A percentile compares a stretch with the other conserved stretches of the same genome.
Conservation (phyloP, 139 green algal species). For the Tetraselmis chui region DNA sequence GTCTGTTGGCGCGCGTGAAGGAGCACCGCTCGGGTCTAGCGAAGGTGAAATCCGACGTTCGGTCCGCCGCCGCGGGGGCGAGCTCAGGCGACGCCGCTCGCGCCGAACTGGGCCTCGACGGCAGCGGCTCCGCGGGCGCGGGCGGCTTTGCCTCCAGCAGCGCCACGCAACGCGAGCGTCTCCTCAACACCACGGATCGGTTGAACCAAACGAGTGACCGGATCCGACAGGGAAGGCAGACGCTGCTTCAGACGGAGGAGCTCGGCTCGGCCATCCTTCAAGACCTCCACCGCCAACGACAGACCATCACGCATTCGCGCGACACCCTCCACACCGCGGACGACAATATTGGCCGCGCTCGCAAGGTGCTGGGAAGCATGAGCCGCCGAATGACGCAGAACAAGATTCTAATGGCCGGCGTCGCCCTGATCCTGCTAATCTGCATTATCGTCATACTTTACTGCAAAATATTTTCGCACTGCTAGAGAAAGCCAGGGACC, state of each 20-base stretch:
- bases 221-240: conserved; percentile 67
- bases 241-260: conserved; percentile 87
- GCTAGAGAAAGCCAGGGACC: no score
- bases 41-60: neutral
- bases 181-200: conserved; percentile 68
- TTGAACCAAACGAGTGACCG: conserved; percentile 65
- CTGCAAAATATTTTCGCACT: neutral
- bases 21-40: neutral
- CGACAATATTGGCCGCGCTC: conserved; percentile 77
- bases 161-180: conserved; percentile 67
- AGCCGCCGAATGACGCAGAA: conserved; percentile 74
- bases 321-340: conserved; percentile 83
- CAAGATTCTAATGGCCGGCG: conserved; percentile 73
- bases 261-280: conserved; percentile 83
- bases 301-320: conserved; percentile 82
- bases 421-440: conserved; percentile 13
- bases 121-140: neutral
- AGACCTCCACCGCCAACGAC: conserved; percentile 84
- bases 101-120: conserved; percentile 68
- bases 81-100: conserved; percentile 40
- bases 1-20: neutral
- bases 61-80: neutral
- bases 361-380: conserved; percentile 83
- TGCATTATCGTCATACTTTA: neutral
- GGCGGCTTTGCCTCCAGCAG: neutral